Base-by-base conservation (phyloP, 805 yeast species). In the Hanseniaspora taiwanica region DNA sequence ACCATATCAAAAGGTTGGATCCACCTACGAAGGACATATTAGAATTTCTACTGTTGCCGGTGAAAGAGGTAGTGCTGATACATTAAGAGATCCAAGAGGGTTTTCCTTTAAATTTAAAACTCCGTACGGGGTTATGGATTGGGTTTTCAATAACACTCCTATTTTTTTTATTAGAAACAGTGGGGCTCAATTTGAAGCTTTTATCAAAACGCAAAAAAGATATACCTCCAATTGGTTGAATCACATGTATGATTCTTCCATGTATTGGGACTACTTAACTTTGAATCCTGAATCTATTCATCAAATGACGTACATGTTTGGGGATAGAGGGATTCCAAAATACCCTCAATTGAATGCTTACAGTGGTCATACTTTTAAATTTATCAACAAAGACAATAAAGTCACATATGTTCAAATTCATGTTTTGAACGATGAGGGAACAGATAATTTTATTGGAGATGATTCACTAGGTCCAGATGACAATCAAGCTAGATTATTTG, bases 51-150 rank as follows among this genome's bases (percentile, higher is more conserved):
- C 91, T 23, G 94, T 82, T 41, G 93, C 91, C 51, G 91, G 91
- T 48, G 93, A 83, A 62, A 60, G 66, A 40, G 94, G 91, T 37
- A 17, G 38, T 5, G 38, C 38, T 9, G 72, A 85, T 29, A 70
- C 87, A 35, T 84, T 81, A 21, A 75, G 94, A 66, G 94, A 82
- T 60, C 93, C 93, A 52, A 73, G 93, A 66, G 94, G 94, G 16
- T 80, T 81, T 55, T 71, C 91, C 39, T 73, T 78, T 52, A 82
- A 83, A 62, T 70, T 82, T 27, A 40, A 40, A 17, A 40, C 42
- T 81, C 93, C 29, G 81, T 81, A 55, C 83, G 82, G 63, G 91
- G 93, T 53, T 78, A 80, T 65, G 62, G 94, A 82, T 63, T 75
- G 80, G 65, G 94, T 82, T 20, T 80, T 78, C 65, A 83, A 81